Base-by-base conservation (phyloP, 805 yeast species). In the Candida ascalaphidarum region DNA sequence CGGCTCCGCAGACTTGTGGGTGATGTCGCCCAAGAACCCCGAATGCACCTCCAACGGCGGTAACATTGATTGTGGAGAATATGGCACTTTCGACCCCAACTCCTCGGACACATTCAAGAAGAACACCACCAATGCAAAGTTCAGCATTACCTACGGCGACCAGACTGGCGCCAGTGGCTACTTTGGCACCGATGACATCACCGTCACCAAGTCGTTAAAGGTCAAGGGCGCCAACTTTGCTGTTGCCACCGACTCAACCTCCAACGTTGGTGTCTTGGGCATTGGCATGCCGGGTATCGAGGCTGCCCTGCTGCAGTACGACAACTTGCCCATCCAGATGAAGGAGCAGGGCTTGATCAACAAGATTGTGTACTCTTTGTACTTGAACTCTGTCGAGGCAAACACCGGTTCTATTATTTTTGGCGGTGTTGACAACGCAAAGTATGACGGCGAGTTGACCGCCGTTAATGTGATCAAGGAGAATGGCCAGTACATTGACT, bases 251-350 rank as follows among this genome's bases (percentile, higher is more conserved):
- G 8, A 17, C 18, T 8, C 8, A 8, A 17, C 6, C 18, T 17
- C 18, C 18, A 17, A 17, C 18, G 18, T 17, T 13, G 50, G 47
- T 7, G 45, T 51, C 11, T 29, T 47, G 8, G 55, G 55, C 10
- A 47, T 50, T 22, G 55, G 53, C 11, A 35, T 43, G 15, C 28
- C 32, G 14, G 35, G 33, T 8, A 29, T 38, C 34, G 43, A 41
- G 23, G 18, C 34, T 9, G 40, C 4, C 22, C 11, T 17, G 7
- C 34, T 36, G 31, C 52, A 52, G 11, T 83, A 83, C 52, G 63
- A 68, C 30, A 83, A 84, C 50, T 55, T 83, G 32, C 95, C 95
- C 0, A 39, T 62, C 30, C 67, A 68, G 34, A 52, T 84, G 60
- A 74, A 65, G 28, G 46, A 57, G 18, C 68, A 69, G 30, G 88